Conservation (phyloP, 2,329 filamentous ascomycete genomes). For the Fusarium miscanthi region DNA sequence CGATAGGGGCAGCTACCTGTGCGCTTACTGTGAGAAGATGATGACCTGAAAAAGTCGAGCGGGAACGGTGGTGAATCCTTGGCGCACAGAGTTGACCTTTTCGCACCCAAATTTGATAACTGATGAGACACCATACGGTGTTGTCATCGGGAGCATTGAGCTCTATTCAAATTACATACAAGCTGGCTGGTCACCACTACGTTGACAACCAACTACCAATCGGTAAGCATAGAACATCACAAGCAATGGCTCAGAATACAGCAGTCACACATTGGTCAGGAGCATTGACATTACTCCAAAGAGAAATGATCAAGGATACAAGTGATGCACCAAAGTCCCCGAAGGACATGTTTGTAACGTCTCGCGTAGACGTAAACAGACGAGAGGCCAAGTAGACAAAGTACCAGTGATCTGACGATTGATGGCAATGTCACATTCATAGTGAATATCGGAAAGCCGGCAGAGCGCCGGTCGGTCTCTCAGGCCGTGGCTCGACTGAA, state of each 20-base stretch:
- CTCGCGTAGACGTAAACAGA: constrained; percentile 41
- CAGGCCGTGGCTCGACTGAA: constrained; percentile 74
- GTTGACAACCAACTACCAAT: background rate
- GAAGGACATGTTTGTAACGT: constrained; percentile 31
- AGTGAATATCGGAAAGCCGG: constrained; percentile 66
- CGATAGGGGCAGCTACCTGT: background rate
- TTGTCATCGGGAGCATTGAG: background rate
- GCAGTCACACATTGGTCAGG: background rate
- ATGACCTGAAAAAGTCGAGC: background rate
- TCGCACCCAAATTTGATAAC: background rate
- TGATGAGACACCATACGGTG: background rate
- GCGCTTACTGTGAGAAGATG: background rate
- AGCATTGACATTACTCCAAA: background rate
- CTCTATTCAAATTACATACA: background rate
- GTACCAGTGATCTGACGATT: constrained; percentile 38
- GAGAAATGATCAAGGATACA: background rate
- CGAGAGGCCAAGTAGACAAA: constrained; percentile 39
- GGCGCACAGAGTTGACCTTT: background rate
- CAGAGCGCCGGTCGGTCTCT: constrained; percentile 77
- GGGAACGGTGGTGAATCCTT: background rate
- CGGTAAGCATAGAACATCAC: background rate
- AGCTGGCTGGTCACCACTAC: background rate
- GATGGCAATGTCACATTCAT: constrained; percentile 53
- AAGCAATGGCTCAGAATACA: background rate
- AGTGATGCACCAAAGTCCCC: constrained; percentile 27